These are phyloP conservation scores for Fusarium floridanum DNA, from an alignment of 2,329 filamentous ascomycete species.

Conservation along the genomic window DNA sequence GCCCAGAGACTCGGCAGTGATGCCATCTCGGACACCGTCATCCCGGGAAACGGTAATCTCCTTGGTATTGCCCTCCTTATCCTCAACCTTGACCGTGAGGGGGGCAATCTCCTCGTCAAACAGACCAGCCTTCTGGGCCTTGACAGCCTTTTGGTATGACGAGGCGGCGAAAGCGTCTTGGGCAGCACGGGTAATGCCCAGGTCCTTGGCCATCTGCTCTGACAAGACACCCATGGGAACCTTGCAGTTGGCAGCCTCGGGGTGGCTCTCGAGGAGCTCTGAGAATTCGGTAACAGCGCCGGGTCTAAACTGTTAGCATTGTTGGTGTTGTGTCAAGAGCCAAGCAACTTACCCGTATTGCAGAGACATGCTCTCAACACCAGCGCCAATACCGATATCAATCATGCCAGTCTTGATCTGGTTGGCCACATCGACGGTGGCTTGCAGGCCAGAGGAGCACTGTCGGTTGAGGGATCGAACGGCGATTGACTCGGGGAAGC, in stretches of 20 bases:
- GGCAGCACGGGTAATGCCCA: constrained; percentile 74
- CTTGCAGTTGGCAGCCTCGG: constrained; percentile 93
- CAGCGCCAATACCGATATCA: constrained; percentile 91
- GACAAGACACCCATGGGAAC: constrained; percentile 96
- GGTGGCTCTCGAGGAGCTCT: constrained; percentile 84
- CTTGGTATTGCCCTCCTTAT: constrained; percentile 89
- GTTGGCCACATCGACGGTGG: constrained; percentile 94
- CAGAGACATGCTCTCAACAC: constrained; percentile 94
- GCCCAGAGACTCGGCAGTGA: constrained; percentile 87
- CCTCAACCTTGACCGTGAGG: constrained; percentile 86
- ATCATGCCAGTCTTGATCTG: constrained; percentile 94
- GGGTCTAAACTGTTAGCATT: constrained; percentile 64
- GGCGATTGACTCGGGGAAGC: constrained; percentile 87
- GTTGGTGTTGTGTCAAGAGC: background rate
- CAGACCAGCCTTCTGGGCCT: constrained; percentile 88
- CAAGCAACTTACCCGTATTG: constrained; percentile 82
- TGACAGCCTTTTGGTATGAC: constrained; percentile 90
- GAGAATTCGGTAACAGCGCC: constrained; percentile 93
- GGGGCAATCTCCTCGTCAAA: constrained; percentile 94
- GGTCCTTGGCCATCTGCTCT: constrained; percentile 93
- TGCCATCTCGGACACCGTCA: constrained; percentile 87
- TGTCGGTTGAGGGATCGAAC: constrained; percentile 92
- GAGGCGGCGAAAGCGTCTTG: constrained; percentile 96
- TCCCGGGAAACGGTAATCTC: constrained; percentile 86
- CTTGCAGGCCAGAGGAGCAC: constrained; percentile 93